phyloP scores from a whole-genome alignment of 805 yeast genomes.

The Maudiozyma pseudohumilis region DNA sequence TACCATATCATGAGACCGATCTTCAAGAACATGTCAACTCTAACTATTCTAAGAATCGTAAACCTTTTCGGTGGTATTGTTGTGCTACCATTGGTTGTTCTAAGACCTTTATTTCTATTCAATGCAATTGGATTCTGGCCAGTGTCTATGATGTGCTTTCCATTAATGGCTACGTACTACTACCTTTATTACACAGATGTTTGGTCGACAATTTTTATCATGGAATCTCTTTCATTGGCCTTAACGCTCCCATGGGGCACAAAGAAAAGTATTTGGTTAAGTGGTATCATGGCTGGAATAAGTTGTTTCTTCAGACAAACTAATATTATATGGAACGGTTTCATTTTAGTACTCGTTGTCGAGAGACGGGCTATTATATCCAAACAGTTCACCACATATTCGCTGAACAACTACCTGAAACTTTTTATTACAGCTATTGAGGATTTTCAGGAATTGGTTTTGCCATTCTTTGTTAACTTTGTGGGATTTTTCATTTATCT shows the following conservation, averaged over 20 bases:
- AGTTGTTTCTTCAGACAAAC: conserved; percentile 84
- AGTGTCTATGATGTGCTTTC: conserved; percentile 42
- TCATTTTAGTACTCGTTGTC: conserved; percentile 44
- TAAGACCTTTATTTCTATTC: conserved; percentile 32
- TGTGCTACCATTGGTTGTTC: conserved; percentile 40
- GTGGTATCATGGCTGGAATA: conserved; percentile 47
- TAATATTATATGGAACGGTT: conserved; percentile 75
- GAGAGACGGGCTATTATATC: conserved; percentile 40
- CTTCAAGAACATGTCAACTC: conserved; percentile 20
- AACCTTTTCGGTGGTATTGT: conserved; percentile 60
- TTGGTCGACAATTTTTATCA: conserved; percentile 71
- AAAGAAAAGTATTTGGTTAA: conserved; percentile 29
- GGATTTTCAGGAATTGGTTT: conserved; percentile 25
- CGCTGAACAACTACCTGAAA: conserved; percentile 33
- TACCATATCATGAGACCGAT: conserved; percentile 17
- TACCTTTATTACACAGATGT: conserved; percentile 85
- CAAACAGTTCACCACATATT: conserved; percentile 30
- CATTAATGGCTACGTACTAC: conserved; percentile 64
- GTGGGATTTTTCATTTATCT: conserved; percentile 48
- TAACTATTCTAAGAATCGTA: conserved; percentile 40
- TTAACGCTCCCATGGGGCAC: conserved; percentile 32
- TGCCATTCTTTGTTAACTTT: conserved; percentile 49
- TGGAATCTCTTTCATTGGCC: conserved; percentile 44
- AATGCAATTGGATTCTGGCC: conserved; percentile 38
- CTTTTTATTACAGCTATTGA: conserved; percentile 30